Base-by-base conservation (phyloP, 208 protist genomes). In the Phytomonas francai region DNA sequence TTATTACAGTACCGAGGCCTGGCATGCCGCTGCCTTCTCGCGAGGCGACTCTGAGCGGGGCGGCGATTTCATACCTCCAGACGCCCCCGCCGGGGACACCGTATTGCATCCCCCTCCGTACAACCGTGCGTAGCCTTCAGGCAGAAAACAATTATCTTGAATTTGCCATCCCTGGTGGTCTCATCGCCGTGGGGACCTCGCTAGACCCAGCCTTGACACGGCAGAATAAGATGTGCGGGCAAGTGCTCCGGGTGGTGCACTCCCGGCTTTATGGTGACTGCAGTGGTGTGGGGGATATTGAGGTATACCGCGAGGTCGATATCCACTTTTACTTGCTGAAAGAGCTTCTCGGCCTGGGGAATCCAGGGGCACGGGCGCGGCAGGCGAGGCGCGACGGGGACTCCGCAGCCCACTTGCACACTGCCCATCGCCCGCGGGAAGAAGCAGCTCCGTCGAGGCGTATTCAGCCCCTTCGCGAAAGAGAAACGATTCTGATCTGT, bases 141-240 rank as follows among this genome's bases (percentile, higher is more conserved):
- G 89, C 98, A 49, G 98, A 99, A 82, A 80, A 97, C 45, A 99
- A 99, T 79, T 79, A 89, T 28, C 86, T 99, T 16, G 85, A 99
- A 84, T 99, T 97, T 76, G 99, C 99, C 67, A 96, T 99, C n/a
- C 98, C 98, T 42, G 98, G 98, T 71, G 98, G 98, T 27, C 81
- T 99, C 28, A 99, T 99, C 84, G 98, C 98, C 75, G 90, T 99
- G n/a, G 98, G 99, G 59, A 99, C 99, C 32, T 96, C 96, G 36
- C 98, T 99, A 42, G 99, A 99, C 88, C 99, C 99, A 25, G 98
- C 96, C 14, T 88, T 99, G 8, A 99, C 98, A 32, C 89, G 98
- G 31, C 95, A 97, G 30, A 98, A 99, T 86, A 94, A 98, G 66
- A 88, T 99, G 62, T 97, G 99, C 27, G 98, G 98, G 28, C 87